Base-by-base conservation (phyloP, 305 asterid species). In the Euphrasia arctica region DNA sequence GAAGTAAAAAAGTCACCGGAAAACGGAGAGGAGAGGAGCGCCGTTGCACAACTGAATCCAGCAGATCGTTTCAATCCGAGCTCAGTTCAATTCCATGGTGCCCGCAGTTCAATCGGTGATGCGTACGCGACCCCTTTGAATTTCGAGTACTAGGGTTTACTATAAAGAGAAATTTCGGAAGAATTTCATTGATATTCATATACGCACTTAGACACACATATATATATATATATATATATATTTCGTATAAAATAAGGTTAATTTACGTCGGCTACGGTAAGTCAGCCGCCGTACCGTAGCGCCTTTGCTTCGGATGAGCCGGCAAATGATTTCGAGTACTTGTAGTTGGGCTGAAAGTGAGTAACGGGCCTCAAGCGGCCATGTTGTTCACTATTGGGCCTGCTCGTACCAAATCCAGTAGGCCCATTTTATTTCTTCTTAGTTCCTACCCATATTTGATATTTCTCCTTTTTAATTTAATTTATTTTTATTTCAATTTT, bases 1-100 rank as follows among this genome's bases (percentile, higher is more conserved):
- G 18, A 15, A 50, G 55, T 50, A 50, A 50, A 50, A 50, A 50
- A 50, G 1, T 51, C 56, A 51, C 56, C 56, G 4, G 56, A 51
- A 51, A 51, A 5, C 56, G 28, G 18, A 51, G 27, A 18, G 22
- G 22, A 18, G 22, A 13, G 56, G 25, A n/a, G 4, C 14, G 25
- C 22, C 28, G 55, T 6, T 5, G 27, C 22, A 47, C 18, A 47
- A 12, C 13, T 50, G n/a, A 45, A 3, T 45, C 51, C 14, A 10
- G 13, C 55, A 14, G 55, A 50, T 50, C 56, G 7, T 18, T 45
- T 15, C 56, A 51, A 51, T 51, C 51, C 56, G 56, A 51, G 27
- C 56, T 51, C 29, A 15, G 56, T 22, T 4, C 29, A 48, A 18
- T 15, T 51, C 56, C 51, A 11, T 45, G 56, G 27, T 18, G 56